Evolutionary conservation across 257 asterid genomes (phyloP).

Genomic region (Capsicum rhomboideum): DNA sequence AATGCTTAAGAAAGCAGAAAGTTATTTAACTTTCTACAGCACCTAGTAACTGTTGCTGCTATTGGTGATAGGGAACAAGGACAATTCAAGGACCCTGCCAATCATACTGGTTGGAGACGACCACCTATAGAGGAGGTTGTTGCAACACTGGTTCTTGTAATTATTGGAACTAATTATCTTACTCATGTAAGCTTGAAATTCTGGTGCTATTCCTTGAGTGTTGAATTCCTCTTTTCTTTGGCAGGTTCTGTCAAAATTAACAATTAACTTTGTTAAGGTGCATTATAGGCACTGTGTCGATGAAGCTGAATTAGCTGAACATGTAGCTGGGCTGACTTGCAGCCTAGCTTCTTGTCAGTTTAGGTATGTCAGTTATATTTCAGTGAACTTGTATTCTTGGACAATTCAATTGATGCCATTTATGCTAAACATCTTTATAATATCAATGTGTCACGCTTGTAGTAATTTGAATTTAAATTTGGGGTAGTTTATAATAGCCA

Average conservation of each 20-base stretch:
- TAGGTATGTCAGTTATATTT: constrained; percentile 38
- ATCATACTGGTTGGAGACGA: constrained; percentile 55
- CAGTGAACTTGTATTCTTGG: background rate
- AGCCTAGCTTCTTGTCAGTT: constrained; percentile 90
- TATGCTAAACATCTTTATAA: background rate
- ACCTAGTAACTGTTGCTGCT: background rate
- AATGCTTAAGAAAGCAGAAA: background rate
- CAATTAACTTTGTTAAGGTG: constrained; percentile 60
- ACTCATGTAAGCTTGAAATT: background rate
- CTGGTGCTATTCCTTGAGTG: background rate
- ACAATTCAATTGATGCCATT: background rate
- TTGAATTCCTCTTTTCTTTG: background rate
- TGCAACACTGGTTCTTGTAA: constrained; percentile 11
- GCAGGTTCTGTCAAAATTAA: constrained; percentile 59
- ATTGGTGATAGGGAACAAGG: constrained; percentile 67
- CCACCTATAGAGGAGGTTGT: constrained; percentile 90
- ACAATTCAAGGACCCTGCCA: constrained; percentile 67
- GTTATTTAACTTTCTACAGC: background rate
- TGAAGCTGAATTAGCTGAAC: constrained; percentile 97
- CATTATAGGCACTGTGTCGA: constrained; percentile 81
- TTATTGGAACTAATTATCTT: background rate
- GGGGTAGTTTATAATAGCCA: background rate
- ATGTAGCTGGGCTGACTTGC: constrained; percentile 79
- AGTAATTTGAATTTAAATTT: background rate
- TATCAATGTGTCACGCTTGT: background rate